These are phyloP conservation scores for Capsicum rhomboideum DNA, from an alignment of 257 asterid genomes.

Conservation along the genomic window DNA sequence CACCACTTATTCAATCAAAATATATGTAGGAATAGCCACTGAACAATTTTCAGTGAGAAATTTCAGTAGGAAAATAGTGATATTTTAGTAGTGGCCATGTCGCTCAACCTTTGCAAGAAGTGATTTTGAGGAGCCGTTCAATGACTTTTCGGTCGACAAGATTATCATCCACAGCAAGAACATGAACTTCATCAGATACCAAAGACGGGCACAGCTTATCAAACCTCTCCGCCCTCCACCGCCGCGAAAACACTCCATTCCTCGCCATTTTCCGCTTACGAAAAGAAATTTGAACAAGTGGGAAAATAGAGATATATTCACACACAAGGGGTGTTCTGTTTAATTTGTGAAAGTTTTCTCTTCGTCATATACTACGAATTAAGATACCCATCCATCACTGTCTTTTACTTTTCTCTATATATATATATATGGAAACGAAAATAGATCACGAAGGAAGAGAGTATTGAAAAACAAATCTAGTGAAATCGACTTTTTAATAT, in stretches of 20 bases:
- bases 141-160: constrained; percentile 32
- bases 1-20: too few species aligned
- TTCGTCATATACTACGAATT: too few species aligned
- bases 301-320: neutral
- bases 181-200: constrained; percentile 25
- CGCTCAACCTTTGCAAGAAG: constrained; percentile 28
- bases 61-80: too few species aligned
- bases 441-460: constrained; percentile 15
- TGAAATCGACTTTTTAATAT: constrained; percentile 43
- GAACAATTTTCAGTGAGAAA: too few species aligned
- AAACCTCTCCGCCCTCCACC: constrained; percentile 18
- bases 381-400: neutral
- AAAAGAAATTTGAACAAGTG: too few species aligned
- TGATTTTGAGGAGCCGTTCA: constrained; percentile 27
- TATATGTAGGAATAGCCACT: too few species aligned
- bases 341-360: too few species aligned
- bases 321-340: neutral
- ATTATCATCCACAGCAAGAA: constrained; percentile 35
- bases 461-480: constrained; percentile 44
- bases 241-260: constrained; percentile 19
- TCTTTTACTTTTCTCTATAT: too few species aligned
- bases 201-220: constrained; percentile 1
- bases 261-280: constrained; percentile 6
- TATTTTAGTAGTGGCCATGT: too few species aligned
- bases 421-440: neutral